Percentiles rank a stretch among this genome's conserved stretches.
These are phyloP conservation scores for Salix arbutifolia DNA, from an alignment of 345 rosid species.

Conservation along the genomic window DNA sequence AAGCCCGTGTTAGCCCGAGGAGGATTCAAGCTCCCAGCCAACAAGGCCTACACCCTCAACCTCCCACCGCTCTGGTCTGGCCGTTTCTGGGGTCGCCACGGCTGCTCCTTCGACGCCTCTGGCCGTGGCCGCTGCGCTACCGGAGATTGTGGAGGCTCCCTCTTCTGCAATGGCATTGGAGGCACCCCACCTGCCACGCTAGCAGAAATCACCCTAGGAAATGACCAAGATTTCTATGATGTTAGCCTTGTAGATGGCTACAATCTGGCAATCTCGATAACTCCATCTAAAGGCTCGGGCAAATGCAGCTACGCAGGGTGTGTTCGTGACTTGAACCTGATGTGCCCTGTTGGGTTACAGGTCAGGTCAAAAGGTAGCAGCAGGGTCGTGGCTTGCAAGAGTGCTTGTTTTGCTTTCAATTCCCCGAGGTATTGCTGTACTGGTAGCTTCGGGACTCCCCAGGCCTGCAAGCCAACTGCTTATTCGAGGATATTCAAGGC, in stretches of 20 bases:
- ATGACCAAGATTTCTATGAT: conserved; percentile 80
- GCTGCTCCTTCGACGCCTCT: conserved; percentile 63
- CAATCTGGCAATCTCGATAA: conserved; percentile 78
- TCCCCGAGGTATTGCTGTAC: conserved; percentile 92
- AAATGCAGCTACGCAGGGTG: conserved; percentile 89
- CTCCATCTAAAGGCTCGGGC: conserved; percentile 68
- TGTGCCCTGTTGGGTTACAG: conserved; percentile 85
- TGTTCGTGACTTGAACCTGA: conserved; percentile 67
- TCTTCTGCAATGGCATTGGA: conserved; percentile 77
- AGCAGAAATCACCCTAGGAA: conserved; percentile 80
- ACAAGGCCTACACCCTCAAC: conserved; percentile 50
- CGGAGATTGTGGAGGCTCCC: conserved; percentile 83
- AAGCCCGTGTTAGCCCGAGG: conserved; percentile 69
- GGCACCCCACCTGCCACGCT: conserved; percentile 91
- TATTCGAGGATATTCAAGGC: conserved; percentile 85
- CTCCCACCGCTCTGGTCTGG: conserved; percentile 91
- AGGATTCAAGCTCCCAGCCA: conserved; percentile 70
- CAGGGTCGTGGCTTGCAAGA: conserved; percentile 79
- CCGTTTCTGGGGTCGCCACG: conserved; percentile 96
- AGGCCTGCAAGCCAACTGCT: conserved; percentile 81
- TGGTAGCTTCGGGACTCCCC: conserved; percentile 67
- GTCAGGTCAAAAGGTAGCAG: conserved; percentile 55
- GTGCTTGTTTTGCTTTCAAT: conserved; percentile 87
- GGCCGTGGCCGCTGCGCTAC: conserved; percentile 84
- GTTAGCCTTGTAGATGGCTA: conserved; percentile 95